A percentile compares a stretch with the other conserved stretches of the same genome.
These are phyloP conservation scores for Metarhizium sp. DNA, from an alignment of 2,329 filamentous ascomycete species.

Conservation along the genomic window DNA sequence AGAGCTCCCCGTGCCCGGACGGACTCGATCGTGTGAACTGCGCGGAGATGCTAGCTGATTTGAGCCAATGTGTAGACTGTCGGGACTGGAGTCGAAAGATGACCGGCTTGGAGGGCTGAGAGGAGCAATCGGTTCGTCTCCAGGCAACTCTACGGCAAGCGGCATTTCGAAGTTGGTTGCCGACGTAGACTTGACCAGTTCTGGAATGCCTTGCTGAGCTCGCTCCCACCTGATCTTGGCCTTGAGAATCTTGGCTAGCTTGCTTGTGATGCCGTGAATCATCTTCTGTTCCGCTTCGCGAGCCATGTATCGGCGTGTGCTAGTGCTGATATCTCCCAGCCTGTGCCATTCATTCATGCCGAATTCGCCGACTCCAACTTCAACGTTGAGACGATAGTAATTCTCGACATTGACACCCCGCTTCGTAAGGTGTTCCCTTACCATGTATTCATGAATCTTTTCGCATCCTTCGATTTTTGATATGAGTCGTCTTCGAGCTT, in stretches of 20 bases:
- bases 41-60: constrained; percentile 35
- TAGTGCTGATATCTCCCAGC: constrained; percentile 88
- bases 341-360: constrained; percentile 98
- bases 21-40: constrained; percentile 38
- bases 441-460: constrained; percentile 78
- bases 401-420: constrained; percentile 78
- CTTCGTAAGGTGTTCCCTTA: constrained; percentile 64
- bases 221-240: constrained; percentile 61
- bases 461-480: constrained; percentile 94
- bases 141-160: constrained; percentile 49
- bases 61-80: constrained; percentile 34
- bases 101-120: constrained; percentile 33
- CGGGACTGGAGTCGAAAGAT: constrained; percentile 48
- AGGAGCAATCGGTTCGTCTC: constrained; percentile 37
- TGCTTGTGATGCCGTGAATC: constrained; percentile 66
- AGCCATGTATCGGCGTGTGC: constrained; percentile 74
- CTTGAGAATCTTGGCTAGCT: constrained; percentile 74
- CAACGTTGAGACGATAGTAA: constrained; percentile 95
- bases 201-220: constrained; percentile 29
- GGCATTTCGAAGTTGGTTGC: constrained; percentile 32
- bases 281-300: constrained; percentile 66
- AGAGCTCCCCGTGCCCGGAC: constrained; percentile 21
- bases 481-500: constrained; percentile 76
- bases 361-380: constrained; percentile 92
- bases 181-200: constrained; percentile 32